Evolutionary conservation across 768 basidiomycete genomes (phyloP).

Genomic region (Clavaria fumosa): DNA sequence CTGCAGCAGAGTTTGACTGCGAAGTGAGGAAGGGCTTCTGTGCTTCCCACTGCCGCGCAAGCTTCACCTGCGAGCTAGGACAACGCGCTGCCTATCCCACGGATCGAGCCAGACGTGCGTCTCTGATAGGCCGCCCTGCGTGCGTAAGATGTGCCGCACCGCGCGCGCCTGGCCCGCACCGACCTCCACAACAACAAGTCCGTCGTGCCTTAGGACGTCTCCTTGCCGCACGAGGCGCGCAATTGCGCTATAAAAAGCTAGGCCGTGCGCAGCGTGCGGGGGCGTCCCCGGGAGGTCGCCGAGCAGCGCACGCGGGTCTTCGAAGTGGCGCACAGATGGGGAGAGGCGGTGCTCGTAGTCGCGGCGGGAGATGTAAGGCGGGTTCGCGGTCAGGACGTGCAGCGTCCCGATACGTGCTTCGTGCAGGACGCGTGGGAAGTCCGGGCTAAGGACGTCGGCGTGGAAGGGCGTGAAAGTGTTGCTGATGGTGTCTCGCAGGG

Average conservation of each 20-base stretch:
- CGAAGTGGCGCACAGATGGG: constrained; percentile 56
- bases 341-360: constrained; percentile 54
- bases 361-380: constrained; percentile 64
- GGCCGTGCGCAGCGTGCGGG: constrained; percentile 12
- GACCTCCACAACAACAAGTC: constrained; percentile 63
- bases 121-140: constrained; percentile 27
- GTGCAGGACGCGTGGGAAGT: constrained; percentile 23
- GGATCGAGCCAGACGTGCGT: constrained; percentile 69
- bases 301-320: constrained; percentile 70
- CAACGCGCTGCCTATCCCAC: constrained; percentile 61
- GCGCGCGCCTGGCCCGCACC: constrained; percentile 54
- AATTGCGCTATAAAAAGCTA: constrained; percentile 61
- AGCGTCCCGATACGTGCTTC: constrained; percentile 32
- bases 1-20: too few relatives aligned
- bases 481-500: too few relatives aligned
- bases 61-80: constrained; percentile 33
- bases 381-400: constrained; percentile 73
- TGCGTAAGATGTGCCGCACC: constrained; percentile 43
- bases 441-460: constrained; percentile 30
- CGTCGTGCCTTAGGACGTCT: constrained; percentile 36
- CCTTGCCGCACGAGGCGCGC: constrained; percentile 37
- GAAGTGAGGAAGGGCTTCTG: too few relatives aligned
- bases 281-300: constrained; percentile 26
- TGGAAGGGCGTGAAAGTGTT: constrained; percentile 28
- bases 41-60: too few relatives aligned